These are phyloP conservation scores for Fusarium hostae DNA, from an alignment of 2,329 filamentous ascomycete species.

Conservation along the genomic window DNA sequence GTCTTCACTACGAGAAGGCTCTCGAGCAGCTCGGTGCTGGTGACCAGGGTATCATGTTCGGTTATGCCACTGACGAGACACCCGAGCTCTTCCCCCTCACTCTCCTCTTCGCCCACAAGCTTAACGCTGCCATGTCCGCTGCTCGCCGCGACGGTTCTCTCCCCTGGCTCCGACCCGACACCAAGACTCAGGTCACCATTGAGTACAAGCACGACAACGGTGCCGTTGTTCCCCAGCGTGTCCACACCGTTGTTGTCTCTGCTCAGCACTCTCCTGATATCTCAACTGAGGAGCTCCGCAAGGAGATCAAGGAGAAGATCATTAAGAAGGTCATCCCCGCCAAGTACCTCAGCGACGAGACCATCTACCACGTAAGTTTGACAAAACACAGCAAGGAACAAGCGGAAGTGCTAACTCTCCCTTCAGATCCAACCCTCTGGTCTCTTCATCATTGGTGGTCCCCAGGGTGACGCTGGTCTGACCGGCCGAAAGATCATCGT, in stretches of 20 bases:
- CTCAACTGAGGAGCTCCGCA: constrained; percentile 89
- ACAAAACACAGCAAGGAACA: not conserved
- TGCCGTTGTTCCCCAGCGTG: constrained; percentile 89
- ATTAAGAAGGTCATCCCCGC: constrained; percentile 93
- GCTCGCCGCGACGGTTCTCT: constrained; percentile 88
- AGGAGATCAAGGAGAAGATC: constrained; percentile 97
- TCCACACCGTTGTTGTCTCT: constrained; percentile 96
- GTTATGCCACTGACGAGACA: constrained; percentile 99
- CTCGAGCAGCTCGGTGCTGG: constrained; percentile 97
- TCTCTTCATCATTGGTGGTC: constrained; percentile 98
- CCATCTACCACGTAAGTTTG: constrained; percentile 86
- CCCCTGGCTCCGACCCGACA: constrained; percentile 96
- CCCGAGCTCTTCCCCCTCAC: constrained; percentile 96
- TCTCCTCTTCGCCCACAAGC: constrained; percentile 93
- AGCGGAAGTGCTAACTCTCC: constrained; percentile 13
- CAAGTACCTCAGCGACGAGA: constrained; percentile 91
- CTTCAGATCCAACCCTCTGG: constrained; percentile 92
- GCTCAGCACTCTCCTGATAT: constrained; percentile 93
- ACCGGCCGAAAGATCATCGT: constrained; percentile 99
- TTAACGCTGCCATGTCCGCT: constrained; percentile 93
- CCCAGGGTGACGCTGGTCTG: constrained; percentile 97
- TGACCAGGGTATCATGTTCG: constrained; percentile 99
- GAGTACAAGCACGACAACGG: constrained; percentile 98
- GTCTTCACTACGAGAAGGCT: constrained; percentile 97
- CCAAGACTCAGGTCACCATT: constrained; percentile 99